These are phyloP conservation scores for Bocquillonia castaneifolia DNA, from an alignment of 441 rosid genomes.

Conservation along the genomic window DNA sequence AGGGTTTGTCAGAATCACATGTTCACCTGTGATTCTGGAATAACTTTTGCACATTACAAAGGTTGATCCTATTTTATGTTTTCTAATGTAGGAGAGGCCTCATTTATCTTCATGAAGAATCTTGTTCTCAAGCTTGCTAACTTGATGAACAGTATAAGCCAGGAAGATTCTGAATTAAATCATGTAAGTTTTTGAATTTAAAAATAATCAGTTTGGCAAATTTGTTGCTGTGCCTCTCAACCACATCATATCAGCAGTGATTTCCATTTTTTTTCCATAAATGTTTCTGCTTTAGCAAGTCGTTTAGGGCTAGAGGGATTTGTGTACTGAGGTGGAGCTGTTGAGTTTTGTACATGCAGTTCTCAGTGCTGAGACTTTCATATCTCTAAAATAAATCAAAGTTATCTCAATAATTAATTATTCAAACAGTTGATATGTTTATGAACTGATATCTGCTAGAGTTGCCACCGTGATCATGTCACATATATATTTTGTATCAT, in stretches of 20 bases:
- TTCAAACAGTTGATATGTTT: too few species aligned
- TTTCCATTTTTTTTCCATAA: not conserved
- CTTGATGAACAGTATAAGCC: slow-evolving; percentile 41
- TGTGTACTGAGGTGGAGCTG: not conserved
- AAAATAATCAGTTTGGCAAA: not conserved
- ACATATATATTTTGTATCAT: not conserved
- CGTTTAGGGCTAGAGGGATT: not conserved
- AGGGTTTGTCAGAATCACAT: not conserved
- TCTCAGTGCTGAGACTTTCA: not conserved
- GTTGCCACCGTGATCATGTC: not conserved
- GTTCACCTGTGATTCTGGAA: not conserved
- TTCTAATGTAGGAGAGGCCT: slow-evolving; percentile 46
- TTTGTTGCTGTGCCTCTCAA: not conserved
- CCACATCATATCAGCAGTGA: not conserved
- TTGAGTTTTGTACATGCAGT: not conserved
- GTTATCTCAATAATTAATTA: not conserved
- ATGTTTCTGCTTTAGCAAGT: not conserved
- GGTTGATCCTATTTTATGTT: not conserved
- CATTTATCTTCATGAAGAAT: slow-evolving; percentile 52
- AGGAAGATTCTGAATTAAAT: slow-evolving; percentile 30
- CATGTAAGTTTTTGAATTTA: slow-evolving; percentile 46
- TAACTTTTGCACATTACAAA: not conserved
- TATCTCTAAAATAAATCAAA: not conserved
- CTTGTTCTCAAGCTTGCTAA: slow-evolving; percentile 63
- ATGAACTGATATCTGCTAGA: not conserved